Percentiles rank a stretch among this genome's conserved stretches.
Evolutionary conservation across 441 rosid genomes (phyloP).

Genomic region (Gossypium aridum): DNA sequence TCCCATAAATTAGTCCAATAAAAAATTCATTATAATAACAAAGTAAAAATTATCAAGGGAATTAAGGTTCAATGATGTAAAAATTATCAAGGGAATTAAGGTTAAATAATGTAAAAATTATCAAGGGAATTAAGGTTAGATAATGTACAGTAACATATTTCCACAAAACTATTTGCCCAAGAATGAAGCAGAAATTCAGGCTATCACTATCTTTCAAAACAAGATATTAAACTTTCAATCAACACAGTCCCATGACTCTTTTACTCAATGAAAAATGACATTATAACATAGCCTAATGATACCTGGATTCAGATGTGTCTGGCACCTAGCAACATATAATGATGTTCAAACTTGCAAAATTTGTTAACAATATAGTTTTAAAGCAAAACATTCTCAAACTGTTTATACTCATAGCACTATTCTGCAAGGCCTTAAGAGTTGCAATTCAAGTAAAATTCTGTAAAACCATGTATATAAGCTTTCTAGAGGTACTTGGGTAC

Average conservation of each 20-base stretch:
- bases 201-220: not conserved
- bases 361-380: not conserved
- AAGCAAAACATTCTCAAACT: not conserved
- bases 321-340: not conserved
- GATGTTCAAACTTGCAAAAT: not conserved
- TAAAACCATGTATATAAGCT: not conserved
- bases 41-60: too few species aligned
- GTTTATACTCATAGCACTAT: not conserved
- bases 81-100: not conserved
- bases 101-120: not conserved
- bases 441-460: not conserved
- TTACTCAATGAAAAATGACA: not conserved
- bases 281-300: not conserved
- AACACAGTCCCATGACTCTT: not conserved
- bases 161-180: not conserved
- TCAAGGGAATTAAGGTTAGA: not conserved
- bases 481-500: not conserved
- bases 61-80: not conserved
- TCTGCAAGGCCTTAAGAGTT: not conserved
- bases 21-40: not conserved
- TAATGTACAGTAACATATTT: not conserved
- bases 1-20: not conserved
- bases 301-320: not conserved
- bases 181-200: not conserved
- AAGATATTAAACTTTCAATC: conserved; percentile 2